Conservation (phyloP, 345 rosid species). For the Citrus medica region DNA sequence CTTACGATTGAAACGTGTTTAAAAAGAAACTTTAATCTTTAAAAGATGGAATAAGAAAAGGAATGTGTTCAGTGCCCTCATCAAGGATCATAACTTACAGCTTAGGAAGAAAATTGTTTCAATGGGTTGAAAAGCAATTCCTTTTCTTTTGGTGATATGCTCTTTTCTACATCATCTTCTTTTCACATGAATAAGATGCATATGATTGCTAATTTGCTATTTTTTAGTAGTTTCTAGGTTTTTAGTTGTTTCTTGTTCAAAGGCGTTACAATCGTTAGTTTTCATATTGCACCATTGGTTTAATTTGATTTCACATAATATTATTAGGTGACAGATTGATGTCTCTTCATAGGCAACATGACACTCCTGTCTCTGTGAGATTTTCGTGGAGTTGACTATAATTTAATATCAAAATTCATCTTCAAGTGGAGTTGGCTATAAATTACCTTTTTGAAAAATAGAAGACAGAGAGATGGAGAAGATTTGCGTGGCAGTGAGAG, state of each 20-base stretch:
- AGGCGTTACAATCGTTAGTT: not conserved
- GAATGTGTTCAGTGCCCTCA: not conserved
- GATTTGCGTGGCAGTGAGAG: slow-evolving; percentile 89
- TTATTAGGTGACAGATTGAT: not conserved
- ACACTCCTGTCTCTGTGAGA: too few relatives aligned
- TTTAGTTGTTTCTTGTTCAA: not conserved
- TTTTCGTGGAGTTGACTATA: too few relatives aligned
- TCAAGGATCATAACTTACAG: not conserved
- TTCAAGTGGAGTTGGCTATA: not conserved
- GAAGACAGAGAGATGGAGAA: slow-evolving; percentile 53
- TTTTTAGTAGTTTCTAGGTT: too few relatives aligned
- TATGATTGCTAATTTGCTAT: not conserved
- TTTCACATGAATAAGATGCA: not conserved
- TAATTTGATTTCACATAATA: too few relatives aligned
- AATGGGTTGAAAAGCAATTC: not conserved
- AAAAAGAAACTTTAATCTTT: too few relatives aligned
- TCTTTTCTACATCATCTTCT: not conserved
- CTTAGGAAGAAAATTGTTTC: not conserved
- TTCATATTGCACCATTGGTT: not conserved
- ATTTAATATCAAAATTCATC: too few relatives aligned
- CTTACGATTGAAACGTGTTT: too few relatives aligned
- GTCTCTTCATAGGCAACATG: not conserved
- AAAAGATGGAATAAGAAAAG: not conserved
- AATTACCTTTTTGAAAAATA: not conserved
- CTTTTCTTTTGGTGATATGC: not conserved